Percentiles rank a stretch among this genome's conserved stretches.
These are phyloP conservation scores for Backusella psychrophila DNA, from an alignment of 192 early-diverging fungal species.

Conservation along the genomic window DNA sequence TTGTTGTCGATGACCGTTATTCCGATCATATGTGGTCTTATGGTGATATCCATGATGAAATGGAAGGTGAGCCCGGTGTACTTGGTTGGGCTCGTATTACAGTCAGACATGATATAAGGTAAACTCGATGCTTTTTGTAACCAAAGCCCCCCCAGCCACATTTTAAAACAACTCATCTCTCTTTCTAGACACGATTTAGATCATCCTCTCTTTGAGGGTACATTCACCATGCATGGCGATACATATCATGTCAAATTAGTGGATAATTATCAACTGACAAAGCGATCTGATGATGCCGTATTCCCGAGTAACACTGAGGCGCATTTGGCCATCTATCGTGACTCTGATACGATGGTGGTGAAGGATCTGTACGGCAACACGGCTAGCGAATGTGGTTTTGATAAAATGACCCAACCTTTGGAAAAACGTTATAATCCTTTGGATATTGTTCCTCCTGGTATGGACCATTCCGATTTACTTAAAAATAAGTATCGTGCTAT, in stretches of 20 bases:
- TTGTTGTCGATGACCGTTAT: slow-evolving; percentile 33
- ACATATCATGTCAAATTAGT: slow-evolving; percentile 60
- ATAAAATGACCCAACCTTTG: slow-evolving; percentile 10
- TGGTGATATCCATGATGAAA: neutral
- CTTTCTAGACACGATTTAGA: neutral
- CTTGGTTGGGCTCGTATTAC: slow-evolving; percentile 50
- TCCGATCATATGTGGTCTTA: slow-evolving; percentile 9
- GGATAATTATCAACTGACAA: slow-evolving; percentile 51
- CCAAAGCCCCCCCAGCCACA: neutral
- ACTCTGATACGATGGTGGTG: slow-evolving; percentile 23
- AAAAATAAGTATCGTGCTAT: neutral
- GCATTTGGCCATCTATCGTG: slow-evolving; percentile 24
- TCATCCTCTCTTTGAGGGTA: slow-evolving; percentile 53
- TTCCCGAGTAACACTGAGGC: slow-evolving; percentile 22
- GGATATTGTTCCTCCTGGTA: neutral
- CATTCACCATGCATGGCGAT: slow-evolving; percentile 51
- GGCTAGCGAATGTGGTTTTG: slow-evolving; percentile 9
- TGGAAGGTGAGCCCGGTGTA: neutral
- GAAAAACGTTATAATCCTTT: slow-evolving; percentile 4
- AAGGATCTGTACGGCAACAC: neutral
- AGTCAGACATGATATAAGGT: slow-evolving; percentile 40
- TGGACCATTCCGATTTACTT: neutral
- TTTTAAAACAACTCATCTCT: neutral
- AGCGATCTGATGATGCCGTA: slow-evolving; percentile 47
- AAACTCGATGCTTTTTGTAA: neutral